Evolutionary conservation across 2,329 filamentous ascomycete species (phyloP).

Genomic region (Gnomoniopsis sp.): DNA sequence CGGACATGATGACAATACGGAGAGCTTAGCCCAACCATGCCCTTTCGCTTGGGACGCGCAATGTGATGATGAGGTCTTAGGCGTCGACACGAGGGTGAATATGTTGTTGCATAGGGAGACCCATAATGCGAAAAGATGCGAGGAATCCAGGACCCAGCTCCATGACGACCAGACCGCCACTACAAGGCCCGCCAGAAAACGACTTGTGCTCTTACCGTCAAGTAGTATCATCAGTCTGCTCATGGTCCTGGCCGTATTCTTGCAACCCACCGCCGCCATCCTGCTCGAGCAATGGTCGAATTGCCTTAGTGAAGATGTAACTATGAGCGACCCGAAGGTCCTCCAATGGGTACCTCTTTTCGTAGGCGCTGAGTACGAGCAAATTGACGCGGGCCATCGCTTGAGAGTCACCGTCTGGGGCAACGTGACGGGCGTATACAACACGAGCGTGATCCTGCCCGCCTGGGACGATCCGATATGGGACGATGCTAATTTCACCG

Average conservation of each 20-base stretch:
- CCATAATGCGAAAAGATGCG: neutral
- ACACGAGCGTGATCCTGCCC: slow-evolving; percentile 53
- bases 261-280: slow-evolving; percentile 47
- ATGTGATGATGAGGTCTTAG: slow-evolving; percentile 1
- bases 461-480: slow-evolving; percentile 56
- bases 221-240: slow-evolving; percentile 30
- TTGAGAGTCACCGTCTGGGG: slow-evolving; percentile 82
- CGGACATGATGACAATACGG: slow-evolving; percentile 11
- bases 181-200: neutral
- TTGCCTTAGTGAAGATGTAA: slow-evolving; percentile 65
- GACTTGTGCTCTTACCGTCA: neutral
- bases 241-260: slow-evolving; percentile 32
- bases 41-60: neutral
- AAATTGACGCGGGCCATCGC: slow-evolving; percentile 54
- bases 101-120: neutral
- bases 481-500: slow-evolving; percentile 55
- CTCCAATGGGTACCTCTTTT: slow-evolving; percentile 79
- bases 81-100: neutral
- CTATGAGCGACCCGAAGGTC: slow-evolving; percentile 51
- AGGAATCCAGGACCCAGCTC: neutral
- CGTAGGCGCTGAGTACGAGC: slow-evolving; percentile 72
- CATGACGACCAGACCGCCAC: neutral
- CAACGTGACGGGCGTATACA: slow-evolving; percentile 77
- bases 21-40: neutral
- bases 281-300: slow-evolving; percentile 78